Percentiles rank a stretch among this genome's conserved stretches.
These are phyloP conservation scores for Boletus huronensis DNA, from an alignment of 768 basidiomycete species.

Conservation along the genomic window DNA sequence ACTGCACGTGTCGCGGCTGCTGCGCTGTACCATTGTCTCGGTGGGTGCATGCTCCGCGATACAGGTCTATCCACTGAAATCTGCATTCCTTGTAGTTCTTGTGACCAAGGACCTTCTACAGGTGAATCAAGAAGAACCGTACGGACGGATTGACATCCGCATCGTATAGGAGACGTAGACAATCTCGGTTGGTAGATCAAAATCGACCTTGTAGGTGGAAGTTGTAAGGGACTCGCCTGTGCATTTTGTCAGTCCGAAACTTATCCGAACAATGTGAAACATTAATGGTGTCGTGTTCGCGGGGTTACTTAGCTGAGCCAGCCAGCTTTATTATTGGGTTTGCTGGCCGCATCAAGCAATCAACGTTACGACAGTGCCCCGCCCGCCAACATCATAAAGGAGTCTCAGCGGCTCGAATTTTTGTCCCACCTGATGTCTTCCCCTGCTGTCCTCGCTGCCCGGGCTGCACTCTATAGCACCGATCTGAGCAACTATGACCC, in stretches of 20 bases:
- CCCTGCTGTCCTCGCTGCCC: slow-evolving; percentile 60
- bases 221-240: background rate
- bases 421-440: slow-evolving; percentile 43
- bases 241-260: slow-evolving; percentile 8
- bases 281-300: background rate
- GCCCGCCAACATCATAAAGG: slow-evolving; percentile 2
- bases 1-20: slow-evolving; percentile 76
- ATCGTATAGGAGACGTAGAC: slow-evolving; percentile 29
- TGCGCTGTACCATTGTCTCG: slow-evolving; percentile 83
- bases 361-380: background rate
- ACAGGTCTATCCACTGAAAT: background rate
- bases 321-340: background rate
- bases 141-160: slow-evolving; percentile 48
- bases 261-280: background rate
- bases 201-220: background rate
- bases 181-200: background rate
- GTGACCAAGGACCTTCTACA: slow-evolving; percentile 69
- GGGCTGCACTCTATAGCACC: slow-evolving; percentile 63
- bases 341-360: background rate
- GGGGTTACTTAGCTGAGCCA: background rate
- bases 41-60: slow-evolving; percentile 36
- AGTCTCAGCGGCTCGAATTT: background rate
- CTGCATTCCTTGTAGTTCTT: slow-evolving; percentile 47
- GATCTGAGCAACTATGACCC: slow-evolving; percentile 85
- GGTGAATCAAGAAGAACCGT: slow-evolving; percentile 58